Evolutionary conservation across 495 filamentous ascomycete species (phyloP).

Genomic region (Xylaria castorea): DNA sequence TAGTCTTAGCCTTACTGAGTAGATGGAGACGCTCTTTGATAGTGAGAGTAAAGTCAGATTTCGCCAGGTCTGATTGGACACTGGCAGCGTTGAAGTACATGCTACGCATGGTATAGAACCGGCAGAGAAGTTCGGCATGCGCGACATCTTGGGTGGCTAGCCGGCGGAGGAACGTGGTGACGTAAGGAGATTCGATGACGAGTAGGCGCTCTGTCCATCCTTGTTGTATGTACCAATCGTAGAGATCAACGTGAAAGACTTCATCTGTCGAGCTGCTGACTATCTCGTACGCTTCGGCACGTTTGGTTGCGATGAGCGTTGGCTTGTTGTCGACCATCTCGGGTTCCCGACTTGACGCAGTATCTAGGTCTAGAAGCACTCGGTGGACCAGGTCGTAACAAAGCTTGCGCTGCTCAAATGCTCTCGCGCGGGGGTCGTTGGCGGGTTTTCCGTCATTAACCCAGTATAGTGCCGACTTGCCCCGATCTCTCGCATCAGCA

Average conservation of each 20-base stretch:
- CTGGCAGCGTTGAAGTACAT: slow-evolving; percentile 83
- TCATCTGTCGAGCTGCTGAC: slow-evolving; percentile 87
- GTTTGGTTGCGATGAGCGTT: slow-evolving; percentile 75
- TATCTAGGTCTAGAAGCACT: slow-evolving; percentile 78
- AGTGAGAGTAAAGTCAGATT: slow-evolving; percentile 75
- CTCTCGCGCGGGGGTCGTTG: slow-evolving; percentile 69
- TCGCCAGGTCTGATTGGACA: slow-evolving; percentile 83
- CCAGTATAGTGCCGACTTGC: slow-evolving; percentile 80
- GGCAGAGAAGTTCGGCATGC: slow-evolving; percentile 91
- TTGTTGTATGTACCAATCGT: slow-evolving; percentile 92
- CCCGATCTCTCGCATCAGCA: slow-evolving; percentile 80
- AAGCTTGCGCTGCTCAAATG: slow-evolving; percentile 72
- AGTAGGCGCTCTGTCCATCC: slow-evolving; percentile 85
- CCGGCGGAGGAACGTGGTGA: slow-evolving; percentile 83
- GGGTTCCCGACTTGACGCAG: slow-evolving; percentile 66
- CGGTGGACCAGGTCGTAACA: slow-evolving; percentile 86
- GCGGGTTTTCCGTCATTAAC: slow-evolving; percentile 58
- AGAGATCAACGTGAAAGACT: slow-evolving; percentile 91
- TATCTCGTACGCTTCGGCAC: slow-evolving; percentile 84
- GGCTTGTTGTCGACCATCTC: slow-evolving; percentile 78
- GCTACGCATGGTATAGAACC: slow-evolving; percentile 80
- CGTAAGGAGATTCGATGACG: slow-evolving; percentile 78
- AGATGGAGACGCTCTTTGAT: slow-evolving; percentile 86
- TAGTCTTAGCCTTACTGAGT: slow-evolving; percentile 84
- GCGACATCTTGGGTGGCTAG: slow-evolving; percentile 69